Evolutionary conservation across 768 basidiomycete species (phyloP), one percentile per base, ranked within the genome.

Genomic region (Termitomyces sp.): DNA sequence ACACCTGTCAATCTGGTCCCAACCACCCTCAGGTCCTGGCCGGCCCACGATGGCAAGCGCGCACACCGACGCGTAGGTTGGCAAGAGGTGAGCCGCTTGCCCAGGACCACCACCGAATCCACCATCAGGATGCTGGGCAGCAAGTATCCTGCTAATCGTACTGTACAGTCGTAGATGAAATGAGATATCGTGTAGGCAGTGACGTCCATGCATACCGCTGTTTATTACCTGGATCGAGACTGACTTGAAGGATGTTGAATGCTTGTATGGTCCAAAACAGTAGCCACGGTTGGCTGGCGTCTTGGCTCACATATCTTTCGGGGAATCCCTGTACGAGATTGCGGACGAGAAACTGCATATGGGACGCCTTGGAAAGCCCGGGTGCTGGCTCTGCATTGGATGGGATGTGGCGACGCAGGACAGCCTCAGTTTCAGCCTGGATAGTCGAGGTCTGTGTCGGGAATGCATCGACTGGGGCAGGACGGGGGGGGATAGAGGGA

Each of bases 261-360:
- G 87, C 78, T 64, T 99, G 95, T 10, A 95, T 68, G 0, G 86
- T 87, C 95, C 97, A 98, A 73, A 91, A 98, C 58, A 98, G 69
- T 29, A 98, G 75, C 97, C 97, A 98, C 0, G 97, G 90, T 64
- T 96, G 88, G 62, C 92, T 95, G 0, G 96, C 95, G 68, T 98
- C 97, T 65, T 98, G 89, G 45, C 85, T 86, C 19, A 77, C 79
- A 68, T 92, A 98, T 54, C 86, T 78, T 11, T 78, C 75, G 0
- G 95, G 92, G 43, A 98, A 89, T 2, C 92, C 86, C 66, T 93
- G 89, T 8, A 86, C 66, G 53, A 93, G 78, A 59, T 87, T 83
- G 25, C 86, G 78, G 1, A 84, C 77, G 23, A 96, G 82, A 66
- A 84, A 96, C 59, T 88, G 82, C 62, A 94, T 74, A 68, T 97